Base-by-base conservation (phyloP, 1,284 basidiomycete genomes). In the Fomitiporia mediterranea region DNA sequence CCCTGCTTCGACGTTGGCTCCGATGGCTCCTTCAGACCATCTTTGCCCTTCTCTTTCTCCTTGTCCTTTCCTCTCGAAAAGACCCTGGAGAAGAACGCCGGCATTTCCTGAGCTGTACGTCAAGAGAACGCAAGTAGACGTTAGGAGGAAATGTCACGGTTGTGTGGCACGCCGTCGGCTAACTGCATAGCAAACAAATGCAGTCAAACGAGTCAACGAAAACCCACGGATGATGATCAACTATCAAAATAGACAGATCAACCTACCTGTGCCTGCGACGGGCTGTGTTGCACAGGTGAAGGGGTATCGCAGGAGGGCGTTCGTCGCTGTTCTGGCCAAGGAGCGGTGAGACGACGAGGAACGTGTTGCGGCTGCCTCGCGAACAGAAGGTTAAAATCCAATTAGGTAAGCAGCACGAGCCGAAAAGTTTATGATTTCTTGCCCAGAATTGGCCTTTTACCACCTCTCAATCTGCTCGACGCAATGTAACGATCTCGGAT, bases 11-110 rank as follows among this genome's bases (percentile, higher is more conserved):
- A 57, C 40, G 66, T 66, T 59, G 71, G 61, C n/a, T 34, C 49
- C 21, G 65, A 63, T 60, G 59, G 55, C 47, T 78, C 74, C 61
- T 76, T 78, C 62, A 82, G 81, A 56, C 76, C 74, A 34, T 79
- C 75, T 72, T 81, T 87, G 25, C 23, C 55, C 42, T 39, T 52
- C 39, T 57, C 48, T 30, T 57, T 53, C 21, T 57, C 47, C 42
- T 57, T 53, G 25, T 57, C 51, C 43, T 57, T 57, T 15, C 56
- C 51, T 21, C 50, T 51, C 43, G 50, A 46, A 21, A 57, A 57
- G 21, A 57, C 51, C 43, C 53, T 57, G 4, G 56, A 53, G 28
- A 57, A 49, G 38, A 57, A 57, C 15, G 56, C 32, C 8, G 56
- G 35, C 56, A 57, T 57, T 32, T 17, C 34, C 34, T 25, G n/a